Conservation (phyloP, 306 rosid species). For the Inga leiocalycina region DNA sequence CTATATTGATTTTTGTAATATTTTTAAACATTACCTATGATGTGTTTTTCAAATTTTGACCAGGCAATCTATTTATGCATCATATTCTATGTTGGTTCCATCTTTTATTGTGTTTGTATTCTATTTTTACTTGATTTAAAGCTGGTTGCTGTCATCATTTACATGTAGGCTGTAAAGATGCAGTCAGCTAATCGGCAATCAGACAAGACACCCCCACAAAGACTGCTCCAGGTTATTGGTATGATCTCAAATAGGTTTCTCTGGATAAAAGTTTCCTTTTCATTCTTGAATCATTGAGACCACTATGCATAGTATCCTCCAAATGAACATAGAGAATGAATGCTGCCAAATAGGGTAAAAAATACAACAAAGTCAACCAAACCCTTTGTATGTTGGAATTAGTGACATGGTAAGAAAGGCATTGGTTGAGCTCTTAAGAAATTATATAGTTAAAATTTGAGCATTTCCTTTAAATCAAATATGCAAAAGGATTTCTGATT, state of each 20-base stretch:
- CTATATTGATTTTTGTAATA: not conserved
- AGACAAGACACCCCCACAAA: slow-evolving; percentile 65
- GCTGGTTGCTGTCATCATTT: slow-evolving; percentile 36
- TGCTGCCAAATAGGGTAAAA: not conserved
- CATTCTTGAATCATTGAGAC: slow-evolving; percentile 28
- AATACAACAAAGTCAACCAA: not conserved
- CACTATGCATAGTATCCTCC: not conserved
- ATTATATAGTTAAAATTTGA: not conserved
- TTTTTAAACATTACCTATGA: slow-evolving; percentile 4
- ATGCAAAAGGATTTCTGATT: not conserved
- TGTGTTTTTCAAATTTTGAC: slow-evolving; percentile 6
- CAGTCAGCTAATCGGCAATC: slow-evolving; percentile 69
- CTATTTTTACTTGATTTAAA: slow-evolving; percentile 25
- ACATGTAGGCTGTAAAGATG: slow-evolving; percentile 61
- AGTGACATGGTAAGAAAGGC: not conserved
- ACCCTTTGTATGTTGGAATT: not conserved
- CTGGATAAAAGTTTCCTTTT: slow-evolving; percentile 19
- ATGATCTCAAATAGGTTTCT: slow-evolving; percentile 44
- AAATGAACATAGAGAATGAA: not conserved
- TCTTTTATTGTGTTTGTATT: slow-evolving; percentile 24
- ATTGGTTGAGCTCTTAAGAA: not conserved
- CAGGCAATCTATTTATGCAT: slow-evolving; percentile 14
- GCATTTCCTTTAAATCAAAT: not conserved
- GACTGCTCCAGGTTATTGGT: slow-evolving; percentile 97
- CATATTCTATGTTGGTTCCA: slow-evolving; percentile 18